Base-by-base conservation (phyloP, 2,329 filamentous ascomycete species). In the Microdochium paspali region DNA sequence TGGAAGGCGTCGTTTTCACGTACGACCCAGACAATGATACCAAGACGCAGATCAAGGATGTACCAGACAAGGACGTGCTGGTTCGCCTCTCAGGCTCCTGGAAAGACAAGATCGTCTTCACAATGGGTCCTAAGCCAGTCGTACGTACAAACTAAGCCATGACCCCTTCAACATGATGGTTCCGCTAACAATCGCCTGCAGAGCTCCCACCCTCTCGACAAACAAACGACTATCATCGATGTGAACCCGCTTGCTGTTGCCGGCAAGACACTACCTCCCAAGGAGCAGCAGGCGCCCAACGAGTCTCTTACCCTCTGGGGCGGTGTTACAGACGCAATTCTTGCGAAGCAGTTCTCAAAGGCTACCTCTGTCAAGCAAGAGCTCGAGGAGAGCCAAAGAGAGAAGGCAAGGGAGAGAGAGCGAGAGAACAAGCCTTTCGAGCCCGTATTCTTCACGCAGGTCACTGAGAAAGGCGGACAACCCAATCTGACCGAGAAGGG, bases 291-390 rank as follows among this genome's bases (percentile, higher is more conserved):
- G 65, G 79, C 95, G 2, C 79, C 85, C 47, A 93, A 98, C 64
- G 93, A 98, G 68, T 94, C 87, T 2, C 79, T 93, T 54, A 82
- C 79, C 49, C 85, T 95, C 62, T 98, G 93, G 93, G 77, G 81
- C 28, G 80, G 79, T 23, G 91, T 98, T 42, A 97, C 93, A 18
- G 76, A 87, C 46, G 89, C 90, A 30, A 97, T 98, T 59, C 66
- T 79, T 21, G 71, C 81, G 51, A 94, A 90, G 67, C 88, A 95
- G 62, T 98, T 82, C 66, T 78, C 77, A 39, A 82, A 85, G 53
- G 93, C 93, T 7, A 98, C 93, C 21, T 80, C 78, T 20, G 71
- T 93, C 52, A 98, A 98, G 71, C 81, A 89, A 50, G 89, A 95
- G 58, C 79, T 98, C 10, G 93, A 98, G 66, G 93, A 98, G 65